phyloP scores from a whole-genome alignment of 371 early-diverging fungal species.

The Mortierella sp. region DNA sequence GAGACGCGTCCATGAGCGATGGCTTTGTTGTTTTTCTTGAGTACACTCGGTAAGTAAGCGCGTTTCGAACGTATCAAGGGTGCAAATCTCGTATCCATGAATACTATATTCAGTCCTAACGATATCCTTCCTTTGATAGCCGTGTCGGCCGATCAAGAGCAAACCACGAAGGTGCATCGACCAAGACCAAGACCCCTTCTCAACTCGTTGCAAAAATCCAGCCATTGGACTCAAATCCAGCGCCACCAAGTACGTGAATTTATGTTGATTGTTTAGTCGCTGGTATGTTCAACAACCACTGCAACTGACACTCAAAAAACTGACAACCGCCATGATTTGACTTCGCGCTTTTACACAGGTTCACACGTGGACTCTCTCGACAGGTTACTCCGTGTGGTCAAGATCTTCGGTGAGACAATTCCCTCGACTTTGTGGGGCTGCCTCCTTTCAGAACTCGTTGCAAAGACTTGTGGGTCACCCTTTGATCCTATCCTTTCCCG shows the following conservation, averaged over 20 bases:
- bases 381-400: constrained; percentile 18
- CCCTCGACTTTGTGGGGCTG: constrained; percentile 17
- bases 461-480: constrained; percentile 30
- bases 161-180: neutral
- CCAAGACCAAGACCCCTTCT: neutral
- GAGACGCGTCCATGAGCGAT: constrained; percentile 22
- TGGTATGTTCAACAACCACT: neutral
- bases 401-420: constrained; percentile 17
- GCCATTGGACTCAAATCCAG: neutral
- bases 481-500: constrained; percentile 18
- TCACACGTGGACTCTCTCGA: neutral
- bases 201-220: neutral
- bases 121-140: neutral
- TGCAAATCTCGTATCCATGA: neutral
- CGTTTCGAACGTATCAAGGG: neutral
- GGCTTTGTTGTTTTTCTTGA: constrained; percentile 24
- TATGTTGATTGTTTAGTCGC: neutral
- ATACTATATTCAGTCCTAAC: neutral
- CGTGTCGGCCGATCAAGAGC: neutral
- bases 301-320: too few species aligned
- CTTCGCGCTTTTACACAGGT: neutral
- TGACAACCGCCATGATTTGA: neutral
- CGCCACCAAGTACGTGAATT: neutral
- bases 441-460: constrained; percentile 11
- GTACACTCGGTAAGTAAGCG: constrained; percentile 23